These are phyloP conservation scores for Rhodocollybia butyracea DNA, from an alignment of 768 basidiomycete species.

Conservation along the genomic window DNA sequence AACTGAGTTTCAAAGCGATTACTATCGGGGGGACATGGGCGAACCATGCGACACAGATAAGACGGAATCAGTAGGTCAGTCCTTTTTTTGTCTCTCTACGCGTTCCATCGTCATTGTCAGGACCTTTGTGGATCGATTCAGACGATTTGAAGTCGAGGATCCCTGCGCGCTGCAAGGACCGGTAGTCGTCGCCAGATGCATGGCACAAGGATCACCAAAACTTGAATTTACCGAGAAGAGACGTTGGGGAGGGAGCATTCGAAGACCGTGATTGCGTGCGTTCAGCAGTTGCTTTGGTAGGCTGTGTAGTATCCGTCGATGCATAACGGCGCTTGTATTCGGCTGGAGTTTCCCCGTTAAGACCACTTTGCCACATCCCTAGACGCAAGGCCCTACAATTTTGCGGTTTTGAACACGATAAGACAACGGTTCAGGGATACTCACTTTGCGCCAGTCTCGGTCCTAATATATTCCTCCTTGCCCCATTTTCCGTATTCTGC, in stretches of 20 bases:
- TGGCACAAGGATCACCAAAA: neutral
- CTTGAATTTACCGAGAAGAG: neutral
- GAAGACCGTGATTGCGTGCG: neutral
- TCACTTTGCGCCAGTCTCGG: constrained; percentile 70
- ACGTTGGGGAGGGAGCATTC: neutral
- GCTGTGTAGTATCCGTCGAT: neutral
- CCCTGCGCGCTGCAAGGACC: too few species aligned
- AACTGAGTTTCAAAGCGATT: too few species aligned
- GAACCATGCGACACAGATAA: too few species aligned
- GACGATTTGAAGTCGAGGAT: too few species aligned
- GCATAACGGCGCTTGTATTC: constrained; percentile 76
- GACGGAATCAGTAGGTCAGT: too few species aligned
- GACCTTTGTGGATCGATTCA: too few species aligned
- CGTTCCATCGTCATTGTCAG: too few species aligned
- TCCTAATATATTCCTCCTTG: constrained; percentile 56
- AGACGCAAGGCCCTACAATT: constrained; percentile 47
- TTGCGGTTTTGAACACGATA: neutral
- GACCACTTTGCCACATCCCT: constrained; percentile 74
- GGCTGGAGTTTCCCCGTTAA: constrained; percentile 60
- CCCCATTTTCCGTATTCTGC: constrained; percentile 77
- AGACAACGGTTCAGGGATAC: constrained; percentile 17
- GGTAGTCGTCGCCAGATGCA: too few species aligned
- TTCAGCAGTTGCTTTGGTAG: neutral
- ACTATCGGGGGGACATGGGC: too few species aligned
- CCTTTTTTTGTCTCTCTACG: too few species aligned